phyloP scores from a whole-genome alignment of 2,329 filamentous ascomycete genomes.

The Fusarium sp. region DNA sequence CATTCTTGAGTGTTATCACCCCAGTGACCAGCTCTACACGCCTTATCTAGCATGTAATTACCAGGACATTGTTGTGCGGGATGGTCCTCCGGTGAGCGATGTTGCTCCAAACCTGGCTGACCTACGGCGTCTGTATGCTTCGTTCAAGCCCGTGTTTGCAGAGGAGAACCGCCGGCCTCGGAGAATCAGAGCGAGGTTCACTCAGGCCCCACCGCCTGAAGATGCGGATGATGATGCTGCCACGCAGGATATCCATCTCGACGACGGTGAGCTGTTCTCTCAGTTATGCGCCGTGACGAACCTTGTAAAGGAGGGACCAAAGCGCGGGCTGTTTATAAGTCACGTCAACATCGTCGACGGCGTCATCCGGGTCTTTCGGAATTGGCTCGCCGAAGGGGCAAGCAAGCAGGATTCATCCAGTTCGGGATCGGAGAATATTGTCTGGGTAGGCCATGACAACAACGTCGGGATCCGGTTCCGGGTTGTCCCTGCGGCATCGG shows the following conservation, averaged over 20 bases:
- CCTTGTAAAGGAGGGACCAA: constrained; percentile 76
- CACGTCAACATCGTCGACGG: constrained; percentile 78
- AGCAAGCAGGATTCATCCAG: constrained; percentile 9
- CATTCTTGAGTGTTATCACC: constrained; percentile 85
- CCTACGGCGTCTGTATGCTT: constrained; percentile 76
- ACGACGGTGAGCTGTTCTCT: constrained; percentile 80
- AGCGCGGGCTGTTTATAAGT: constrained; percentile 73
- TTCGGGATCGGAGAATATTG: constrained; percentile 56
- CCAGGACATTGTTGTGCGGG: constrained; percentile 66
- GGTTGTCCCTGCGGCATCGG: constrained; percentile 60
- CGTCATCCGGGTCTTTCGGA: constrained; percentile 79
- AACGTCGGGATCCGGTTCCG: constrained; percentile 79
- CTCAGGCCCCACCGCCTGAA: constrained; percentile 18
- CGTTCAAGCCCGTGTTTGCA: constrained; percentile 76
- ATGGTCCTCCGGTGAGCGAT: constrained; percentile 21
- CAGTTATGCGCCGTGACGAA: constrained; percentile 80
- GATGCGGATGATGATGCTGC: constrained; percentile 60
- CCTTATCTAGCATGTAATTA: constrained; percentile 79
- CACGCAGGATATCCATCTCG: constrained; percentile 74
- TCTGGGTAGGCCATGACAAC: constrained; percentile 78
- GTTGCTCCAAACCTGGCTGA: constrained; percentile 48
- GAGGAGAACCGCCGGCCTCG: constrained; percentile 64
- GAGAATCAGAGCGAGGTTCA: constrained; percentile 35
- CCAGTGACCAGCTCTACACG: constrained; percentile 76
- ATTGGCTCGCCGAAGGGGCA: constrained; percentile 74